phyloP scores from a whole-genome alignment of 2,329 filamentous ascomycete species.

The Arthrinium puccinioides region DNA sequence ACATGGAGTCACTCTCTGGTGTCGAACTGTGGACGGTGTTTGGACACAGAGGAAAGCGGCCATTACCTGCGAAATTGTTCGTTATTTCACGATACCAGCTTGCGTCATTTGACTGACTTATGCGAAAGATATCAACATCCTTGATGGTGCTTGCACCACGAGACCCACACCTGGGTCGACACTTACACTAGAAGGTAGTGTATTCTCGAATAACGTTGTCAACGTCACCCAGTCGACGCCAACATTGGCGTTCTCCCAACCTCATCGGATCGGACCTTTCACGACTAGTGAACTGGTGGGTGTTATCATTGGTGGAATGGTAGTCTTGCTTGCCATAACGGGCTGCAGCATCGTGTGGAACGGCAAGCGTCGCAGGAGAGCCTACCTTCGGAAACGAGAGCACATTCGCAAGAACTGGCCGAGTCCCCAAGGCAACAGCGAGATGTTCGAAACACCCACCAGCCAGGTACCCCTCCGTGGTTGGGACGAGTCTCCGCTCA shows the following conservation, averaged over 20 bases:
- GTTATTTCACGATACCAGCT: constrained; percentile 9
- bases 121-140: constrained; percentile 10
- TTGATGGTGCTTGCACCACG: constrained; percentile 48
- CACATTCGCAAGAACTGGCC: constrained; percentile 37
- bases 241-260: constrained; percentile 28
- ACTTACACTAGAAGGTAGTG: constrained; percentile 41
- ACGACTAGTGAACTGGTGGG: constrained; percentile 50
- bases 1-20: constrained; percentile 33
- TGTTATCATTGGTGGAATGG: constrained; percentile 45
- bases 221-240: constrained; percentile 43
- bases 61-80: constrained; percentile 48
- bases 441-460: constrained; percentile 44
- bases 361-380: constrained; percentile 47
- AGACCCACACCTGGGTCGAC: constrained; percentile 36
- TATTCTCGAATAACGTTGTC: constrained; percentile 42
- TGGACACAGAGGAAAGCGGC: constrained; percentile 26
- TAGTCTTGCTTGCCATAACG: constrained; percentile 35
- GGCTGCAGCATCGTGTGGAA: constrained; percentile 49
- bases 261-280: constrained; percentile 38
- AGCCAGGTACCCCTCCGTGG: constrained; percentile 45
- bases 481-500: constrained; percentile 48
- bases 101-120: no score
- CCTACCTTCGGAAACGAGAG: constrained; percentile 41
- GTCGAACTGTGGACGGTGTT: constrained; percentile 40
- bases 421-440: constrained; percentile 22